Evolutionary conservation across 495 filamentous ascomycete genomes (phyloP).

Genomic region (Penicillium flavigenum): DNA sequence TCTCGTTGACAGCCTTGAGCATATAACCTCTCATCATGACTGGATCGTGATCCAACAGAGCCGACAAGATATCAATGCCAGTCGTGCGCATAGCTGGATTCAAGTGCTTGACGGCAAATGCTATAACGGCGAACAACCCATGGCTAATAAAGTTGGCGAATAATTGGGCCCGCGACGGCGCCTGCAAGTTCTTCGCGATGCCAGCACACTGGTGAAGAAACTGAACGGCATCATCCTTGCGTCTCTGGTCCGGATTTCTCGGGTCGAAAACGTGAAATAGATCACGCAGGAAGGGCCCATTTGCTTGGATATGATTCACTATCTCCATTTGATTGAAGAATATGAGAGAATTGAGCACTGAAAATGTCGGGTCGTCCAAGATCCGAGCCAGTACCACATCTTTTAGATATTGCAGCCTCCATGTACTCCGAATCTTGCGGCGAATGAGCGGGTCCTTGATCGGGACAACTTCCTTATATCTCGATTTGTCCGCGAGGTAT

Average conservation of each 20-base stretch:
- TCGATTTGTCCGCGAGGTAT: slow-evolving; percentile 82
- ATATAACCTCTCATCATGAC: slow-evolving; percentile 90
- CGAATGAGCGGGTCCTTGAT: slow-evolving; percentile 78
- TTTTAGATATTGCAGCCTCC: slow-evolving; percentile 95
- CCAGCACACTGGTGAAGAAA: slow-evolving; percentile 97
- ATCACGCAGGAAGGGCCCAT: slow-evolving; percentile 73
- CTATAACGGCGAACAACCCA: slow-evolving; percentile 86
- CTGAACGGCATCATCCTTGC: slow-evolving; percentile 89
- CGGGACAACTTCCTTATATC: slow-evolving; percentile 93
- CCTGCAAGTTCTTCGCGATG: slow-evolving; percentile 92
- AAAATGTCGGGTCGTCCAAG: slow-evolving; percentile 95
- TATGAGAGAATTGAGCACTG: slow-evolving; percentile 94
- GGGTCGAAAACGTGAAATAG: slow-evolving; percentile 85
- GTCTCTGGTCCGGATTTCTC: slow-evolving; percentile 58
- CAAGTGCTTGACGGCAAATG: slow-evolving; percentile 80
- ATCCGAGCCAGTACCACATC: slow-evolving; percentile 96
- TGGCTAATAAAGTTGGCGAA: slow-evolving; percentile 88
- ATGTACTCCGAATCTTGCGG: slow-evolving; percentile 93
- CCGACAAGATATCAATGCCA: slow-evolving; percentile 89
- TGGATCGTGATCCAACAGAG: slow-evolving; percentile 94
- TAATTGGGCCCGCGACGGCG: slow-evolving; percentile 70
- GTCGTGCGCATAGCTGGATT: slow-evolving; percentile 86
- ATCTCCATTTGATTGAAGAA: slow-evolving; percentile 99
- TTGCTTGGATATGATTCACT: slow-evolving; percentile 83
- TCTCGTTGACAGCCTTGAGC: slow-evolving; percentile 85